A percentile compares a stretch with the other conserved stretches of the same genome.
phyloP scores from a whole-genome alignment of 1,139 yeast species.

The Zygosaccharomyces sapae region DNA sequence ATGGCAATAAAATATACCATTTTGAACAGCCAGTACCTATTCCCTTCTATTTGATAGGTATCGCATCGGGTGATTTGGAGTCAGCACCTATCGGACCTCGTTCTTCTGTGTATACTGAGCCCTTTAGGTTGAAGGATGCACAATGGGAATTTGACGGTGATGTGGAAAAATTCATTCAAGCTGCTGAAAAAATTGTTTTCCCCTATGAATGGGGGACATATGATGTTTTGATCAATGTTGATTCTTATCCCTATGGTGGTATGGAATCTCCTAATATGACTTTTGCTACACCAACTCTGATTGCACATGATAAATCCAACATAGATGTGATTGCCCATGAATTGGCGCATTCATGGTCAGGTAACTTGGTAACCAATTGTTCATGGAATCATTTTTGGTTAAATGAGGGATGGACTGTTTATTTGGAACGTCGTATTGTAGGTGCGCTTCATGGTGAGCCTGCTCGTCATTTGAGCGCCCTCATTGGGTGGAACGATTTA shows the following conservation, averaged over 20 bases:
- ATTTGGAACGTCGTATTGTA: constrained; percentile 77
- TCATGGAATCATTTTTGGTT: constrained; percentile 95
- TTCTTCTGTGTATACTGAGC: constrained; percentile 78
- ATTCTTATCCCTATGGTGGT: constrained; percentile 89
- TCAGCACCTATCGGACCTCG: constrained; percentile 79
- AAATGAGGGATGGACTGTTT: constrained; percentile 96
- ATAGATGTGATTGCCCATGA: constrained; percentile 90
- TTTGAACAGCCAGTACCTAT: constrained; percentile 79
- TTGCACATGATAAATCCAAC: constrained; percentile 80
- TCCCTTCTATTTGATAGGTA: constrained; percentile 77
- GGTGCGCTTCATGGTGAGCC: constrained; percentile 75
- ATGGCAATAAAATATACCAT: constrained; percentile 36
- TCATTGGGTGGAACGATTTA: constrained; percentile 85
- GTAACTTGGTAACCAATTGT: constrained; percentile 82
- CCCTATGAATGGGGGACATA: constrained; percentile 83
- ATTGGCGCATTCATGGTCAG: constrained; percentile 89
- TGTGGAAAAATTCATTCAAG: constrained; percentile 69
- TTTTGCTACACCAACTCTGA: constrained; percentile 84
- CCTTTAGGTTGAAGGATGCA: constrained; percentile 60
- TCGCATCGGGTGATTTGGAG: constrained; percentile 78
- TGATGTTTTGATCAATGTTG: constrained; percentile 76
- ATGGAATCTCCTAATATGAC: constrained; percentile 94
- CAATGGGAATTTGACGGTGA: constrained; percentile 78
- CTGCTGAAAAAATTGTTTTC: constrained; percentile 66
- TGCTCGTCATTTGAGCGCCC: constrained; percentile 73